A percentile compares a stretch with the other conserved stretches of the same genome.
Evolutionary conservation across 2,329 filamentous ascomycete genomes (phyloP).

Genomic region (Mariannaea sp.): DNA sequence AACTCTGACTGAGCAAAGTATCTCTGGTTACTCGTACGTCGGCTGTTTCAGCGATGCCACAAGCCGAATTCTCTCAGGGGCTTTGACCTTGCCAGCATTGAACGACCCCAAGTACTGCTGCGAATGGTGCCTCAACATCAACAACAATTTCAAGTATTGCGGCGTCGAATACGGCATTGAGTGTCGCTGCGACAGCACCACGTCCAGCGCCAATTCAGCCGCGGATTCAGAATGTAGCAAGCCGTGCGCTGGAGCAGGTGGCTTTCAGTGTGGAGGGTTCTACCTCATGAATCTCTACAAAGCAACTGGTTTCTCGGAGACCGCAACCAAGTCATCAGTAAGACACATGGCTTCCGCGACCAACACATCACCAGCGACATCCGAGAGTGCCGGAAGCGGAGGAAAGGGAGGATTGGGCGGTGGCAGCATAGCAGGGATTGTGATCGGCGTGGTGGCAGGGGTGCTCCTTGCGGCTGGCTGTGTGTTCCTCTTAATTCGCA

Average conservation of each 20-base stretch:
- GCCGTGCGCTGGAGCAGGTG: background rate
- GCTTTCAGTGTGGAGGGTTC: background rate
- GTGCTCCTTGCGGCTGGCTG: no score
- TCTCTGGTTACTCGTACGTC: background rate
- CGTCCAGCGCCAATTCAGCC: background rate
- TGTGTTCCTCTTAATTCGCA: no score
- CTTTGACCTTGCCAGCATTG: background rate
- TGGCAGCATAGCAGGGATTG: no score
- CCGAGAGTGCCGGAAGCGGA: no score
- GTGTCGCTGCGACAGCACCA: slow-evolving; percentile 1
- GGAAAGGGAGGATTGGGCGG: no score
- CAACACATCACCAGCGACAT: background rate
- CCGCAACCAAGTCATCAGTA: background rate
- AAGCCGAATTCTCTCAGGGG: background rate
- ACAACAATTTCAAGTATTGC: slow-evolving; percentile 3
- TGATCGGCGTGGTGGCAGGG: no score
- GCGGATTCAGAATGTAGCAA: background rate
- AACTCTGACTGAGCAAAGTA: background rate
- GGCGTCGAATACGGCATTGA: background rate
- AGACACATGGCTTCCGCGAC: background rate
- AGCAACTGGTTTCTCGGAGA: background rate
- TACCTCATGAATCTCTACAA: slow-evolving; percentile 6
- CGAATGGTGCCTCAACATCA: slow-evolving; percentile 2
- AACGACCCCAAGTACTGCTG: background rate
- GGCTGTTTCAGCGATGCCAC: background rate